Conservation (phyloP, 139 green algal species). For the Microglena sp. region DNA sequence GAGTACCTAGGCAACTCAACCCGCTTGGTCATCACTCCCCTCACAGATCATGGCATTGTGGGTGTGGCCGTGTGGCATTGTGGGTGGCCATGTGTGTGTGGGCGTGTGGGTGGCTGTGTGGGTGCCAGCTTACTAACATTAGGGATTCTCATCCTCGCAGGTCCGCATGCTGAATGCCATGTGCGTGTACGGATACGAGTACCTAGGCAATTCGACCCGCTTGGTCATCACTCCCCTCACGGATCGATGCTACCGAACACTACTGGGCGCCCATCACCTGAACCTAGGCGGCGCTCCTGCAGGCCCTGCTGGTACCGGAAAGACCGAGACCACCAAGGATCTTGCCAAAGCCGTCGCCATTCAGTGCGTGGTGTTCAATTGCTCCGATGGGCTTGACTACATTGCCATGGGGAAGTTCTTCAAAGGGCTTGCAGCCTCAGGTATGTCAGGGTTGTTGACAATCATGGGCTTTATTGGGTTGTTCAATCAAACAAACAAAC, state of each 20-base stretch:
- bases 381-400: slow-evolving; percentile 56
- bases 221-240: slow-evolving; percentile 68
- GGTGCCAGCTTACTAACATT: neutral
- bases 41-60: no score
- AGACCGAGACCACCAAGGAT: slow-evolving; percentile 74
- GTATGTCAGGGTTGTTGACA: no score
- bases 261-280: slow-evolving; percentile 49
- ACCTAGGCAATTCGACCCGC: slow-evolving; percentile 57
- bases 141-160: no score
- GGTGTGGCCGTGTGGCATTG: no score
- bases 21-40: slow-evolving; percentile 73
- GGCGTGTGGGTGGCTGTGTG: neutral
- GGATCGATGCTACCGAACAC: slow-evolving; percentile 53
- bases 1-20: slow-evolving; percentile 68
- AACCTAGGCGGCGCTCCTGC: slow-evolving; percentile 43
- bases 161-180: no score
- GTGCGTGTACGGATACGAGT: slow-evolving; percentile 69
- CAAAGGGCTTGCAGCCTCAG: slow-evolving; percentile 57
- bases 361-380: slow-evolving; percentile 79
- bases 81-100: neutral
- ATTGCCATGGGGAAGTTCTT: slow-evolving; percentile 63
- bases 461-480: no score
- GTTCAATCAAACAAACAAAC: no score
- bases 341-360: slow-evolving; percentile 65
- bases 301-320: slow-evolving; percentile 47